phyloP scores from a whole-genome alignment of 2,329 filamentous ascomycete species.

The Botrytis porri region DNA sequence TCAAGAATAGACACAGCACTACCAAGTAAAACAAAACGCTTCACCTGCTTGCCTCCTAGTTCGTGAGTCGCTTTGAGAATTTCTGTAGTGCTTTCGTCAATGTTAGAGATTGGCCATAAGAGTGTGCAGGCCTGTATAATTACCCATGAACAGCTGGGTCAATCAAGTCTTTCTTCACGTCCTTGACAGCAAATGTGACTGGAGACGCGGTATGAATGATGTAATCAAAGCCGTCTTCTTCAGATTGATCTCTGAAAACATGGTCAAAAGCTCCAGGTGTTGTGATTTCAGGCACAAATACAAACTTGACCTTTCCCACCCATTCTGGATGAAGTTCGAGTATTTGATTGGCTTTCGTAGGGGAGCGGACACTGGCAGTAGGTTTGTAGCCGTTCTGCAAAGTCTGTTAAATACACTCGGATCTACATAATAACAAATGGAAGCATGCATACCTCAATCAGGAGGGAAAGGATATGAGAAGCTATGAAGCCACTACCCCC shows the following conservation, averaged over 20 bases:
- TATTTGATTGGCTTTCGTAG: slow-evolving; percentile 44
- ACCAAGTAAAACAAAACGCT: slow-evolving; percentile 47
- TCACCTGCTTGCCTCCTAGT: slow-evolving; percentile 43
- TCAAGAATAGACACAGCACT: slow-evolving; percentile 58
- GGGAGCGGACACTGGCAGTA: slow-evolving; percentile 42
- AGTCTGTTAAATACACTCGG: background rate
- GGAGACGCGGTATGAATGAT: slow-evolving; percentile 68
- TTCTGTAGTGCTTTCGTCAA: slow-evolving; percentile 52
- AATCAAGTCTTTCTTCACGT: slow-evolving; percentile 43
- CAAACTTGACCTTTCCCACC: slow-evolving; percentile 33
- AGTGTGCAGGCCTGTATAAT: background rate
- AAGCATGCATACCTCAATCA: slow-evolving; percentile 21
- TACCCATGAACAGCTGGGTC: slow-evolving; percentile 51
- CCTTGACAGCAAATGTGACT: slow-evolving; percentile 36
- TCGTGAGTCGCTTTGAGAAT: slow-evolving; percentile 68
- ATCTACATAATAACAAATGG: background rate
- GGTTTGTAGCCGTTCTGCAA: slow-evolving; percentile 19
- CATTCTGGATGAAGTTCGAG: slow-evolving; percentile 41
- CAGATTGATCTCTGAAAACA: slow-evolving; percentile 41
- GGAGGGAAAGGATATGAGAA: slow-evolving; percentile 45
- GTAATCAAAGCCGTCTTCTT: slow-evolving; percentile 52
- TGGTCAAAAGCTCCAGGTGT: slow-evolving; percentile 64
- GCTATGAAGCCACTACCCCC: slow-evolving; percentile 50
- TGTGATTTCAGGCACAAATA: slow-evolving; percentile 64
- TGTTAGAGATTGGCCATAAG: background rate